Evolutionary conservation across 1,139 yeast genomes (phyloP).

Genomic region (Pichia sorboxylosa): DNA sequence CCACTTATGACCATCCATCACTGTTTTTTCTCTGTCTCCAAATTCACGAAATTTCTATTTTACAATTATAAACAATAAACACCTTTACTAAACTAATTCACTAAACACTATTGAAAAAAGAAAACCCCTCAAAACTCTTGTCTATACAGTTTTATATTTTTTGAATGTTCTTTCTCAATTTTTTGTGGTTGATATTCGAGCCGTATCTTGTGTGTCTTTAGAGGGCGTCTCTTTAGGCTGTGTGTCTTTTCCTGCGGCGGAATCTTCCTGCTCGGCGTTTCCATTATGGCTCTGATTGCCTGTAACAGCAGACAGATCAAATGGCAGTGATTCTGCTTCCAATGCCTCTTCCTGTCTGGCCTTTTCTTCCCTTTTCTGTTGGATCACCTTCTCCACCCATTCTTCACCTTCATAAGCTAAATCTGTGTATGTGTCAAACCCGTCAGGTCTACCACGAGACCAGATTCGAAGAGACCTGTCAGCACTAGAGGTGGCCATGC

Average conservation of each 20-base stretch:
- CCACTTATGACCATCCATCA: too few species aligned
- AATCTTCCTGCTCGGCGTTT: not conserved
- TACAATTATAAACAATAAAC: too few species aligned
- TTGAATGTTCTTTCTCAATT: too few species aligned
- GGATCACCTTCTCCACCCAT: not conserved
- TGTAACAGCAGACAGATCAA: not conserved
- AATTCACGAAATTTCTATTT: too few species aligned
- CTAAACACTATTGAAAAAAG: too few species aligned
- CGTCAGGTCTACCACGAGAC: slow-evolving; percentile 89
- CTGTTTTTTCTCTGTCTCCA: too few species aligned
- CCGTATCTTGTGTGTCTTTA: too few species aligned
- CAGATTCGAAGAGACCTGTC: slow-evolving; percentile 92
- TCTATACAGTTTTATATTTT: too few species aligned
- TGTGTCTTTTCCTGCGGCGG: not conserved
- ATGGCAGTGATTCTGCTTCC: not conserved
- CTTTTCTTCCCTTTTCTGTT: not conserved
- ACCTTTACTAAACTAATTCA: too few species aligned
- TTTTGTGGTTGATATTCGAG: too few species aligned
- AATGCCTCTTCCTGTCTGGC: not conserved
- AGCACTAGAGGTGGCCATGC: slow-evolving; percentile 84
- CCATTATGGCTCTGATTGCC: not conserved
- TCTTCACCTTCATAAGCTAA: slow-evolving; percentile 38
- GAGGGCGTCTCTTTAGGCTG: too few species aligned
- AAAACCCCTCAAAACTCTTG: too few species aligned
- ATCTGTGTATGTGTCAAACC: slow-evolving; percentile 72